Conservation (phyloP, 352 stramenopile genomes). For the Globisporangium canariense region DNA sequence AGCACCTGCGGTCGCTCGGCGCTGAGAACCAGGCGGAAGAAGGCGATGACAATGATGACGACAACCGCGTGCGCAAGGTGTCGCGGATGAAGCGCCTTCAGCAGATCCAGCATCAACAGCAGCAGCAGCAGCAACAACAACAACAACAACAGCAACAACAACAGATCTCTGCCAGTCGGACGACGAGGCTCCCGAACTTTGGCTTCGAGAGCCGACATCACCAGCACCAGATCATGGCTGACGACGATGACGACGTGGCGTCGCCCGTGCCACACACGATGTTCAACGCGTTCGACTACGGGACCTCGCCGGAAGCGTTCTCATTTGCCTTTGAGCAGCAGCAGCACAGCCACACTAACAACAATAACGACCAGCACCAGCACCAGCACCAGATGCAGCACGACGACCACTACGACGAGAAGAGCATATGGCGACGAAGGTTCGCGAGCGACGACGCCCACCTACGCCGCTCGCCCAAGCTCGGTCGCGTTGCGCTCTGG, state of each 20-base stretch:
- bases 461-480: slow-evolving; percentile 24
- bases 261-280: slow-evolving; percentile 18
- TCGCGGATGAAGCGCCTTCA: slow-evolving; percentile 28
- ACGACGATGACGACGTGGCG: slow-evolving; percentile 16
- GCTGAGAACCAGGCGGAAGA: slow-evolving; percentile 11
- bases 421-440: slow-evolving; percentile 38
- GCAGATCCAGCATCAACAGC: slow-evolving; percentile 14
- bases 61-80: slow-evolving; percentile 41
- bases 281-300: slow-evolving; percentile 55
- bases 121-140: not conserved
- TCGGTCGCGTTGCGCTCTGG: slow-evolving; percentile 43
- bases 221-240: slow-evolving; percentile 17
- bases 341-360: slow-evolving; percentile 10
- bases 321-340: slow-evolving; percentile 7
- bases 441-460: slow-evolving; percentile 14
- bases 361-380: not conserved
- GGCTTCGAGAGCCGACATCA: not conserved
- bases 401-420: slow-evolving; percentile 1
- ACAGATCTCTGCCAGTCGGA: not conserved
- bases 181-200: slow-evolving; percentile 11
- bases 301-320: slow-evolving; percentile 38
- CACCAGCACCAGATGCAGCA: slow-evolving; percentile 10
- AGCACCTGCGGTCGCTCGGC: slow-evolving; percentile 16
- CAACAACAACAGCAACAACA: not conserved
- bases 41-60: slow-evolving; percentile 20